These are phyloP conservation scores for Arabis alpina DNA, from an alignment of 345 rosid species.

Conservation along the genomic window DNA sequence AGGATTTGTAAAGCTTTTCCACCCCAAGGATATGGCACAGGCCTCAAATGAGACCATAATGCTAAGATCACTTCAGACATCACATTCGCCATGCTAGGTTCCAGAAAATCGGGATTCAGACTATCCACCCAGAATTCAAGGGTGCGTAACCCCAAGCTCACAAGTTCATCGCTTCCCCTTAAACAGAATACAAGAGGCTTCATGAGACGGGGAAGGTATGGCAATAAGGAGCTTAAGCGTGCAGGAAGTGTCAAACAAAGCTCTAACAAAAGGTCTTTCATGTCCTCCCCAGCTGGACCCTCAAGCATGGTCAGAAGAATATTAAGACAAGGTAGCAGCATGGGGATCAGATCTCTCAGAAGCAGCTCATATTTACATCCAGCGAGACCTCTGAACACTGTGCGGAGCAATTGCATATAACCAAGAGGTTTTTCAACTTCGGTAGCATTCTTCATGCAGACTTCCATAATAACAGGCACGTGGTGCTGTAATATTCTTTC, in stretches of 20 bases:
- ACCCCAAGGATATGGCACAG: slow-evolving; percentile 95
- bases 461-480: slow-evolving; percentile 93
- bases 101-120: slow-evolving; percentile 96
- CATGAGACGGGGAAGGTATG: slow-evolving; percentile 89
- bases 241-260: slow-evolving; percentile 95
- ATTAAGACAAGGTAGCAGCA: slow-evolving; percentile 91
- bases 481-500: slow-evolving; percentile 97
- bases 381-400: slow-evolving; percentile 86
- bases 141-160: slow-evolving; percentile 86
- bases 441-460: slow-evolving; percentile 92
- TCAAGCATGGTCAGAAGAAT: slow-evolving; percentile 92
- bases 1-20: slow-evolving; percentile 91
- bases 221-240: slow-evolving; percentile 93
- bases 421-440: slow-evolving; percentile 96
- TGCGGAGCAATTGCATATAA: slow-evolving; percentile 91
- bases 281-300: slow-evolving; percentile 96
- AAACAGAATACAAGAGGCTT: slow-evolving; percentile 92
- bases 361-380: slow-evolving; percentile 94
- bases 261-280: slow-evolving; percentile 91
- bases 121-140: slow-evolving; percentile 99
- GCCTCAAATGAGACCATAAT: slow-evolving; percentile 95
- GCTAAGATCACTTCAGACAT: slow-evolving; percentile 98
- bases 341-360: slow-evolving; percentile 83
- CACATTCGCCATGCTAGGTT: slow-evolving; percentile 97
- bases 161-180: slow-evolving; percentile 87